Base-by-base conservation (phyloP, 805 yeast genomes). In the Yamadazyma phyllophila region DNA sequence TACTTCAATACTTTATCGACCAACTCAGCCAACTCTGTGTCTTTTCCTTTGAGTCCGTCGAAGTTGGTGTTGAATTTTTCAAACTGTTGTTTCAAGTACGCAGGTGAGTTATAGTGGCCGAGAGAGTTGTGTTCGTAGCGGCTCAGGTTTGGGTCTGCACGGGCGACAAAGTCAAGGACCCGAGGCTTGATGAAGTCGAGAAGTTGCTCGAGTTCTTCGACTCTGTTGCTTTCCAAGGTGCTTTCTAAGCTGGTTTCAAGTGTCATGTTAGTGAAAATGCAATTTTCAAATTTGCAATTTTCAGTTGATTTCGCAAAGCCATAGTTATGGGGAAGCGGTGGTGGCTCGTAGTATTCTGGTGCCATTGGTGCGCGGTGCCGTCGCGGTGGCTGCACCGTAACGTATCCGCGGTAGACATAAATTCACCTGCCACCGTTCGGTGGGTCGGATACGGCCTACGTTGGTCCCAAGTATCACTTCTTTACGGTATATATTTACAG, bases 1-100 rank as follows among this genome's bases (percentile, higher is more conserved):
- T 82, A 77, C 40, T 77, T 65, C 50, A 88, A 65, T 1, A 88
- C 77, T 36, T 71, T 61, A 48, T 85, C 82, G 43, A 85, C 74
- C 2, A 76, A 67, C 2, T 57, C 58, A 33, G 78, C 59, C 4
- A 87, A 70, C 26, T 69, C 63, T 3, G 62, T 49, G 1, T 74
- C 70, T 35, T 67, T 66, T 8, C 76, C 79, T 24, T 59, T 53
- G 14, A 64, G 47, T 0, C 68, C 69, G 2, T 43, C 37, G 27
- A 62, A 45, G 17, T 46, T 20, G 5, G 58, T 58, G 5, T 68
- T 67, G 17, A 73, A 53, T 3, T 69, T 56, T 24, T 44, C 35
- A 42, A 70, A 63, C 14, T 61, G 49, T 2, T 50, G 34, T 46
- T 69, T 66, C 39, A 85, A 61, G 11, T 69, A 73, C 9, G 59